Evolutionary conservation across 1,139 yeast genomes (phyloP), one percentile per base, ranked within the genome.

Genomic region (Saccharomyces uvarum): DNA sequence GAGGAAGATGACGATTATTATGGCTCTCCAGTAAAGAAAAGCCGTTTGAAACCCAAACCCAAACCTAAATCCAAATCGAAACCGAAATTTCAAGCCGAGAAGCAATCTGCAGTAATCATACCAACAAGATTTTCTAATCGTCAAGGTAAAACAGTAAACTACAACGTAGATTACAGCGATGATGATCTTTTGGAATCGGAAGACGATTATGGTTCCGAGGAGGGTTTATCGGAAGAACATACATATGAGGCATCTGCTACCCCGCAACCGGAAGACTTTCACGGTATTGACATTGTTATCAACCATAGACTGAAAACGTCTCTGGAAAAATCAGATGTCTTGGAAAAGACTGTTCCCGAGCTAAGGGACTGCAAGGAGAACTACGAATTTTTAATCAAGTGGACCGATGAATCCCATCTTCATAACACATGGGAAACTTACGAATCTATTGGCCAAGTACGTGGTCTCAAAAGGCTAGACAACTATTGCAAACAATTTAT

Each of bases 341-440:
- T 59, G 11, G 75, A 71, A 58, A 61, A 68, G 24, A 77, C 78
- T 13, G 57, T 65, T 13, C 73, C 77, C 50, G 72, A 70, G 49
- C 58, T 74, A 38, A 61, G 74, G 28, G 84, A 81, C 57, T 83
- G 87, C 24, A 84, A 84, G 61, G 72, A 73, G 50, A 84, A 82
- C 57, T 84, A 76, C 64, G 75, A 82, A 54, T 86, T 82, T 68
- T 73, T 83, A 61, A 80, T 95, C 62, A 95, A 95, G 72, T 95
- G 99, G 99, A 78, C 81, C 28, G 88, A 82, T 53, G 77, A 83
- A 57, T 88, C 97, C 14, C 99, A 93, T 73, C 77, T 93, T 60
- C 99, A 93, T 72, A 93, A 93, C 68, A 85, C 97, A 1, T 95
- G 98, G 98, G 97, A 91, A 68, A 70, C 81, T 1, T 91, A 86